These are phyloP conservation scores for Alternaria sp. DNA, from an alignment of 2,329 filamentous ascomycete genomes.

Conservation along the genomic window DNA sequence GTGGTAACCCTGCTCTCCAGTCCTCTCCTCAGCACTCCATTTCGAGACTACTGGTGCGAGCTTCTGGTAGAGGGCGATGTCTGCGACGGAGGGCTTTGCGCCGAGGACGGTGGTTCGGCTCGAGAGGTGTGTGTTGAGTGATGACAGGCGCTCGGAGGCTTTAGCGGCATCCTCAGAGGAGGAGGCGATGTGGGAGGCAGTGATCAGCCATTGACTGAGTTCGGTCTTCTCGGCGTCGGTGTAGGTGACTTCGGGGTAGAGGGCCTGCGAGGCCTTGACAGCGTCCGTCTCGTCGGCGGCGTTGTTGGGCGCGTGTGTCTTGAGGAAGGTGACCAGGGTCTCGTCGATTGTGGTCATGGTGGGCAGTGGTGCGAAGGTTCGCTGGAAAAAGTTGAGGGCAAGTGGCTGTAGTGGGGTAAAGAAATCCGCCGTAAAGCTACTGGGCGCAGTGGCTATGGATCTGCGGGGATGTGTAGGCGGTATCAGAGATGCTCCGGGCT, in stretches of 20 bases:
- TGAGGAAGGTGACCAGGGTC: conserved; percentile 43
- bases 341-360: conserved; percentile 48
- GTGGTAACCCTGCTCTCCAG: conserved; percentile 85
- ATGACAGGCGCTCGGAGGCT: conserved; percentile 70
- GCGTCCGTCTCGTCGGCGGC: conserved; percentile 45
- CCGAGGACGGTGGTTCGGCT: conserved; percentile 89
- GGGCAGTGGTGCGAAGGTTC: conserved; percentile 21
- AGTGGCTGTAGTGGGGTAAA: conserved; percentile 42
- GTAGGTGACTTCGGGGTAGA: conserved; percentile 75
- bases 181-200: conserved; percentile 71
- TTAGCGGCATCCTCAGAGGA: conserved; percentile 63
- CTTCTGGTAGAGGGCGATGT: conserved; percentile 81
- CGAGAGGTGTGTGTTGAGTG: conserved; percentile 85
- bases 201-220: conserved; percentile 87
- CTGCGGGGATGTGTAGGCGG: conserved; percentile 9
- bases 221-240: conserved; percentile 81
- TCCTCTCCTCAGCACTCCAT: conserved; percentile 86
- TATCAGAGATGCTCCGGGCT: conserved; percentile 2
- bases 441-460: conserved; percentile 17
- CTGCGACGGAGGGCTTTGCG: conserved; percentile 85
- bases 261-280: conserved; percentile 60
- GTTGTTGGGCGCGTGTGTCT: conserved; percentile 47
- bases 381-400: conserved; percentile 39
- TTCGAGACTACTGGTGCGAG: conserved; percentile 76
- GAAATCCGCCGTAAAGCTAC: conserved; percentile 29